A percentile compares a stretch with the other conserved stretches of the same genome.
These are phyloP conservation scores for Geosmithia putterillii DNA, from an alignment of 2,329 filamentous ascomycete genomes.

Conservation along the genomic window DNA sequence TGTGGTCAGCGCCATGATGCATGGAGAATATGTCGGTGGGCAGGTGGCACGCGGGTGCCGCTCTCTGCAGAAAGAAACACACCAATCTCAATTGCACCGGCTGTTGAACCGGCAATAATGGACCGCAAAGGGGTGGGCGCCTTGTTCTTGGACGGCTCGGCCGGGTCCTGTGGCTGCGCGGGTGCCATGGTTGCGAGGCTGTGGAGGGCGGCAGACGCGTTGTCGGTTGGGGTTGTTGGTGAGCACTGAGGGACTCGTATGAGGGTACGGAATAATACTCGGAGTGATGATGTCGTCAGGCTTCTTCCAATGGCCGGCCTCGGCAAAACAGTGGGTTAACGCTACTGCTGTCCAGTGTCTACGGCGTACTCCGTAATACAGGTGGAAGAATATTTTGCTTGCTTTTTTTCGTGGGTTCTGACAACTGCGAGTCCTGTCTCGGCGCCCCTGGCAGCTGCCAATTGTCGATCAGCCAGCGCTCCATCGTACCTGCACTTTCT, in stretches of 20 bases:
- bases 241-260: too few relatives aligned
- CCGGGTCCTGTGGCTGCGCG: constrained; percentile 8
- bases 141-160: constrained; percentile 22
- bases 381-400: too few relatives aligned
- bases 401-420: background rate
- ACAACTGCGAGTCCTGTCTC: too few relatives aligned
- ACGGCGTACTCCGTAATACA: too few relatives aligned
- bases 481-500: too few relatives aligned
- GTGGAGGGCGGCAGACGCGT: background rate
- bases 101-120: constrained; percentile 84
- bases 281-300: background rate
- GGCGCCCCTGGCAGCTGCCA: background rate
- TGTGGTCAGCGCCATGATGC: background rate
- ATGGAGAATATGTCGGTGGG: background rate
- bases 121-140: constrained; percentile 73
- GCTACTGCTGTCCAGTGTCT: background rate
- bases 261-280: too few relatives aligned
- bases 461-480: background rate
- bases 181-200: constrained; percentile 13
- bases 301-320: too few relatives aligned
- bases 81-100: constrained; percentile 91
- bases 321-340: background rate
- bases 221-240: background rate
- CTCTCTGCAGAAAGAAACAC: constrained; percentile 14
- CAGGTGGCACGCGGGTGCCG: too few relatives aligned